Base-by-base conservation (phyloP, 1,284 basidiomycete species). In the Apiotrichum mycotoxinovorans region DNA sequence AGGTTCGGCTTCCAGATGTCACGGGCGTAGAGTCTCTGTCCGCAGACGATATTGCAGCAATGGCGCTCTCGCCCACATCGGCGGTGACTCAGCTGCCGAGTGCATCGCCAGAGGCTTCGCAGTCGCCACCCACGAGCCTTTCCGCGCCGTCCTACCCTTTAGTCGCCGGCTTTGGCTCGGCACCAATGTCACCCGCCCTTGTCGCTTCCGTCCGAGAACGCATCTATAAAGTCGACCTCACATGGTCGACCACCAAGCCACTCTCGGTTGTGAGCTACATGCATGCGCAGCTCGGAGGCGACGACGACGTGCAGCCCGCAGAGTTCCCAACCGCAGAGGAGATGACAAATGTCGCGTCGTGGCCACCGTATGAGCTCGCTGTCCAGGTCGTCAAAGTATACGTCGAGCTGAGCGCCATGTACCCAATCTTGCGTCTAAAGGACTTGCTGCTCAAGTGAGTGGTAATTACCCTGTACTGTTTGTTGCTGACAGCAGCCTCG, bases 291-390 rank as follows among this genome's bases (percentile, higher is more conserved):
- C 42, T 56, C 17, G 54, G 54, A n/a, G 43, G 27, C 4, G 25
- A 27, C 12, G 26, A 18, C 17, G 30, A 38, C n/a, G 26, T 18
- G 4, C 46, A 49, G 18, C 30, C 46, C 12, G 42, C n/a, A 45
- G 2, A 42, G 51, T 2, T 18, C 26, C 9, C 25, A n/a, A 3
- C 25, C n/a, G n/a, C n/a, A n/a, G n/a, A 22, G 7, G 30, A 44
- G 14, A 38, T 30, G 17, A 26, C 54, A 9, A 38, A 38, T 11
- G 54, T 46, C 14, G 57, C 57, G 1, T 48, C 48, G 20, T 58
- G 57, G 57, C 57, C 57, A 3, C 49, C 48, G 4, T 50, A 40
- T 33, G 52, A 51, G 25, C 52, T 51, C 4, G 57, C 42, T 10
- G 48, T 45, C 3, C 38, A 51, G 23, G 38, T 54, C 12, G 47